Base-by-base conservation (phyloP, 78 protist genomes). In the Bodo saltans region DNA sequence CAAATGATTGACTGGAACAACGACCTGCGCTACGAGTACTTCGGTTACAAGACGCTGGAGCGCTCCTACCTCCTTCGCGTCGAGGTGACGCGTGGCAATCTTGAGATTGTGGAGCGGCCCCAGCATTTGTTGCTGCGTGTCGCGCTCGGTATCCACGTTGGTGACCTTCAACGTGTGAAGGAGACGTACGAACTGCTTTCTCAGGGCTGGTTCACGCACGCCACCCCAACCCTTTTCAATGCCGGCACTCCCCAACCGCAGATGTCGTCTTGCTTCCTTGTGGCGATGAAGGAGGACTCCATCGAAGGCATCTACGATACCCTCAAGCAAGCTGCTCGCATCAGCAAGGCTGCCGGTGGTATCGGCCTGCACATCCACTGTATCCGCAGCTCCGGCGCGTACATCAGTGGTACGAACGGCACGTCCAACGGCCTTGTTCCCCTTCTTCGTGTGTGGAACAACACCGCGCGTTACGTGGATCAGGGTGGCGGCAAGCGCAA, bases 61-160 rank as follows among this genome's bases (percentile, higher is more conserved):
- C 74, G 94, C 26, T 84, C 94, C 17, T 96, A 96, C 85, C 91
- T 95, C 12, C 84, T 93, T 37, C 35, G 79, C 34, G 38, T 93
- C 82, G 74, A 88, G 71, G 89, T 80, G 32, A 8, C 41, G 38
- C 68, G 34, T 27, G 72, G 83, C 29, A 0, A 72, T 0, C 83
- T 88, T 17, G 29, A 53, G 68, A 78, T 94, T 32, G 96, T 86
- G 27, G 99, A 97, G 88, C 88, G 99, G 27, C 99, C 99, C 53
- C 99, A 97, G 85, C 97, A 97, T 90, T 87, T 96, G 98, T 83
- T 95, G 38, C 93, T 97, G 98, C 93, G 99, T 53, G 99, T 96
- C 37, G 83, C 98, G 0, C 11, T 94, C n/a, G 99, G 97, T 38
- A 95, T 97, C 69, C 97, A 95, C 89, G 75, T 70, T 34, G 81